Percentiles rank a stretch among this genome's conserved stretches.
Conservation (phyloP, 164 flowering plant species). For the Umbilicus rupestris region DNA sequence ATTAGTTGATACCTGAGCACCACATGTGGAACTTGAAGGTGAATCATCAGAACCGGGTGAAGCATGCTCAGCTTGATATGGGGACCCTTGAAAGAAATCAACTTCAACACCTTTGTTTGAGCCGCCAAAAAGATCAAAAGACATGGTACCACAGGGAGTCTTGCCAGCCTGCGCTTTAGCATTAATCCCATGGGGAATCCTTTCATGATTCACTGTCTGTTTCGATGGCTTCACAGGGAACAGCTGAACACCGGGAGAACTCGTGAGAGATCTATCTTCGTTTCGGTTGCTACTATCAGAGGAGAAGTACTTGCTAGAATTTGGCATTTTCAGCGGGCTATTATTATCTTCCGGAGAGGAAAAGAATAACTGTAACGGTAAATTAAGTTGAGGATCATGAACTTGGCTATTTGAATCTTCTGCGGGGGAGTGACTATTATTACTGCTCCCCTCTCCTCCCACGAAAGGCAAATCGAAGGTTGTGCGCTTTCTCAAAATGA, state of each 20-base stretch:
- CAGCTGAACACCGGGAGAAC: constrained; percentile 62
- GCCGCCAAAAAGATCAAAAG: constrained; percentile 51
- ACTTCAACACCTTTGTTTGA: constrained; percentile 30
- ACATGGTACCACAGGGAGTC: constrained; percentile 28
- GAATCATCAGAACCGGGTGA: constrained; percentile 86
- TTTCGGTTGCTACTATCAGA: constrained; percentile 80
- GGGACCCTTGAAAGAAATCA: constrained; percentile 34
- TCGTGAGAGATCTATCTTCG: constrained; percentile 68
- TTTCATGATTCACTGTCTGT: constrained; percentile 31
- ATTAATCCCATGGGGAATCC: constrained; percentile 29
- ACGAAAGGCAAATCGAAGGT: constrained; percentile 23
- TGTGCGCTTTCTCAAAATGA: constrained; percentile 22
- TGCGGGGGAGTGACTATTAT: constrained; percentile 38
- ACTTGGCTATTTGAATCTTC: constrained; percentile 48
- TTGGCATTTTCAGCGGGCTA: constrained; percentile 43
- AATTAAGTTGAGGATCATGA: constrained; percentile 31
- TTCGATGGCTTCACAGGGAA: constrained; percentile 53
- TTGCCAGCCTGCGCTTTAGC: constrained; percentile 27
- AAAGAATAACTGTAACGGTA: constrained; percentile 61
- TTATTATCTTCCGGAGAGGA: constrained; percentile 54
- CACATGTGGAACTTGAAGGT: constrained; percentile 70
- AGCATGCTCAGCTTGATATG: constrained; percentile 54
- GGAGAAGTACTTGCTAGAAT: constrained; percentile 60
- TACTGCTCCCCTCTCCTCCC: constrained; percentile 50
- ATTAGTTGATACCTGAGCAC: constrained; percentile 45